Conservation (phyloP, 192 early-diverging fungal genomes). For the Umbelopsis vinacea region DNA sequence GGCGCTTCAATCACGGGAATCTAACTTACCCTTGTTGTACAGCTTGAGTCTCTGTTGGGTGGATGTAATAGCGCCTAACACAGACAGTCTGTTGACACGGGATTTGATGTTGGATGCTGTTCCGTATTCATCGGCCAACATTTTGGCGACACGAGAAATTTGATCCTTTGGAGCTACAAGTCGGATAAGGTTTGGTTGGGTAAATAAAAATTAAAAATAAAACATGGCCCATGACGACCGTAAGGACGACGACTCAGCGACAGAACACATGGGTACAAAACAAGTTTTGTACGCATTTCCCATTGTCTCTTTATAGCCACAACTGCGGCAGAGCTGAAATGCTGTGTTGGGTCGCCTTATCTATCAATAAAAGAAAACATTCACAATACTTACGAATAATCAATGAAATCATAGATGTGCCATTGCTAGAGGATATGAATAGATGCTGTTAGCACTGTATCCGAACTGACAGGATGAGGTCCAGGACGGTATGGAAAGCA, state of each 20-base stretch:
- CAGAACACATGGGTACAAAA: not conserved
- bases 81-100: slow-evolving; percentile 97
- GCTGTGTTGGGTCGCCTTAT: not conserved
- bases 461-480: no score
- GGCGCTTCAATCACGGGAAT: not conserved
- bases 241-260: not conserved
- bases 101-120: slow-evolving; percentile 99
- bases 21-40: slow-evolving; percentile 71
- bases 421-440: slow-evolving; percentile 65
- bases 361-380: not conserved
- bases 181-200: not conserved
- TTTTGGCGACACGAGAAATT: slow-evolving; percentile 84
- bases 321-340: not conserved
- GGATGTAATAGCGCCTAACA: slow-evolving; percentile 96
- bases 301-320: no score
- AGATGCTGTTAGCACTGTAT: not conserved
- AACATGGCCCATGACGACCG: not conserved
- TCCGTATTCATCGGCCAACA: slow-evolving; percentile 98
- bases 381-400: slow-evolving; percentile 73
- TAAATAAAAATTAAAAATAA: not conserved
- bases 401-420: slow-evolving; percentile 99
- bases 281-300: no score
- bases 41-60: slow-evolving; percentile 96
- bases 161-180: slow-evolving; percentile 81
- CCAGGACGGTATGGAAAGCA: no score